Evolutionary conservation across 1,139 yeast genomes (phyloP).

Genomic region (Taphrina communis): DNA sequence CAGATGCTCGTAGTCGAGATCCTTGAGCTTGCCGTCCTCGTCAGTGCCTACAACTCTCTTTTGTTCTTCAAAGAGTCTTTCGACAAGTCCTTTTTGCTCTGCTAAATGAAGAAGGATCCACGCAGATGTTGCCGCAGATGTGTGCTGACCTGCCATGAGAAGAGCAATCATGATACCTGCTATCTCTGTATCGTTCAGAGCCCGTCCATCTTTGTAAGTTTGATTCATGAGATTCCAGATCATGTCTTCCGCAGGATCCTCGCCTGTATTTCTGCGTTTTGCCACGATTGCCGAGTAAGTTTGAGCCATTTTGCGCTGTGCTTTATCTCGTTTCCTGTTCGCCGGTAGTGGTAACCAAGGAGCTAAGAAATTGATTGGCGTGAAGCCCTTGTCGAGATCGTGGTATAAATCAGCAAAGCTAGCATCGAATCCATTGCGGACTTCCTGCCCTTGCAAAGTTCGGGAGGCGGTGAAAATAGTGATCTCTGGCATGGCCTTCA

Average conservation of each 20-base stretch:
- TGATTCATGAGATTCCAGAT: slow-evolving; percentile 84
- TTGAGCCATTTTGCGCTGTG: slow-evolving; percentile 77
- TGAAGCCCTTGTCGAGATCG: slow-evolving; percentile 95
- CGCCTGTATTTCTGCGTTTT: slow-evolving; percentile 69
- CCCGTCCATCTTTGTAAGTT: slow-evolving; percentile 88
- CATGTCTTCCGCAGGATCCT: slow-evolving; percentile 82
- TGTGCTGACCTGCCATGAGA: slow-evolving; percentile 99
- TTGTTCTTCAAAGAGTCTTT: slow-evolving; percentile 77
- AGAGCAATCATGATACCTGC: slow-evolving; percentile 93
- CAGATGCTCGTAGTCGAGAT: slow-evolving; percentile 75
- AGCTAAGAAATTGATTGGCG: slow-evolving; percentile 94
- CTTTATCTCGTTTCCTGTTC: slow-evolving; percentile 82
- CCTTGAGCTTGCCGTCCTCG: slow-evolving; percentile 47
- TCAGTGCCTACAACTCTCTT: slow-evolving; percentile 63
- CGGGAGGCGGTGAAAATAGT: slow-evolving; percentile 96
- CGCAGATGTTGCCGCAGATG: slow-evolving; percentile 93
- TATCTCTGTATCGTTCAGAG: slow-evolving; percentile 93
- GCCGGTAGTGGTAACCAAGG: slow-evolving; percentile 89
- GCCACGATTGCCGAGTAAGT: slow-evolving; percentile 81
- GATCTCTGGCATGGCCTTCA: slow-evolving; percentile 89
- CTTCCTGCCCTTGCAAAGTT: slow-evolving; percentile 86
- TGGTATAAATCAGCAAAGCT: slow-evolving; percentile 84
- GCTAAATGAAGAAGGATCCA: slow-evolving; percentile 94
- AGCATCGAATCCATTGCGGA: slow-evolving; percentile 80
- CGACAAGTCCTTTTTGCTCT: slow-evolving; percentile 81